Evolutionary conservation across 768 basidiomycete species (phyloP), one percentile per base, ranked within the genome.

Genomic region (Ramaria rubella): DNA sequence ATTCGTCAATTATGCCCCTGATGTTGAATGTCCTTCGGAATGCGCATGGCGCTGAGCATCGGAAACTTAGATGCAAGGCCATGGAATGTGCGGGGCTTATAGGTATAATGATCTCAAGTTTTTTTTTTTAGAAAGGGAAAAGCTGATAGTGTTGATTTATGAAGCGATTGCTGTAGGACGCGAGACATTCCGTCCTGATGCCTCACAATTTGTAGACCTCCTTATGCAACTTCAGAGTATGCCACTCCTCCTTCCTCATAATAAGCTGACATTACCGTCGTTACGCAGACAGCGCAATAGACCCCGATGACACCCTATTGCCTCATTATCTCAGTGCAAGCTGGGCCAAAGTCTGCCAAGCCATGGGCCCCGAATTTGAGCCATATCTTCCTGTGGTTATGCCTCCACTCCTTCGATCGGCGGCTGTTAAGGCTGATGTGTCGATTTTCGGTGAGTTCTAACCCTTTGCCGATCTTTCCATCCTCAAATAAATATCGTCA

Each of bases 41-140:
- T 48, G 86, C 87, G 11, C 84, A 83, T 42, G 80, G 81, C 5
- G 67, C 77, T 0, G 83, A 85, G 50, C 85, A 87, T 67, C 73
- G 77, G 24, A 85, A 83, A 65, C 64, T 94, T 50, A 75, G 87
- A 23, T 69, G 67, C 29, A 90, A 93, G 65, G 89, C 90, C 0
- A 93, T 95, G 88, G 92, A 94, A 65, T 93, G 91, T 67, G 90
- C 89, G 0, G 88, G 88, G 7, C 73, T 92, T 21, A 86, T 91
- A 59, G 91, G 91, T 91, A 38, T 17, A n/a, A n/a, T 81, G 68
- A 23, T 7, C 30, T 21, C 8, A 14, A 19, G 2, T 43, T 60
- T 56, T 49, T 31, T 46, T 48, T 33, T 52, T 14, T 1, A 12
- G 23, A 21, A 26, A 15, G 19, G 23, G 15, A 11, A n/a, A 19